Evolutionary conservation across 1,284 basidiomycete species (phyloP), one percentile per base, ranked within the genome.

Genomic region (Melampsora medusae): DNA sequence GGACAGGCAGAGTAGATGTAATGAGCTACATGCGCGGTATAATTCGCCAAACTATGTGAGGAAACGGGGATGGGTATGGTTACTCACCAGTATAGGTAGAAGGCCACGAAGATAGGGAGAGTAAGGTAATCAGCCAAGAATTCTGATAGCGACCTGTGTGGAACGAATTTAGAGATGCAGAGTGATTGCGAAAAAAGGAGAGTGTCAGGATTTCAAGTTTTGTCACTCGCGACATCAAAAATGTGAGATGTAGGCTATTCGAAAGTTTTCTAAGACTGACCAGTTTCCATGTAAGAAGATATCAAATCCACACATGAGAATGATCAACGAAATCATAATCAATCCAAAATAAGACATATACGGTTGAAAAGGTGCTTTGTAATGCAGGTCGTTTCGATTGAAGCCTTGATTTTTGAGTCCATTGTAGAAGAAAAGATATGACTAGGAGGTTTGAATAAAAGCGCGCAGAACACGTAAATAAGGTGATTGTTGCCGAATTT

Each of bases 81-180:
- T 22, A 86, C 80, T 79, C 87, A 87, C 74, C 88, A 86, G 12
- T 84, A 87, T 62, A 87, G 7, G 83, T 91, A 94, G 61, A 94
- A 82, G 77, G 92, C 78, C n/a, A 91, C 90, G 88, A 93, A 94
- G 71, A 91, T 79, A 28, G 83, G 83, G 62, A 93, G 84, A 46
- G 92, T 91, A 50, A 95, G 81, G 83, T 94, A 94, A 82, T 88
- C 90, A 59, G 91, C 92, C 66, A 93, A 53, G 59, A 80, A 82
- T 61, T 65, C 78, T 72, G 77, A 66, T 60, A 46, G 68, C 66
- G 78, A 78, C 78, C 66, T 69, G 35, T 67, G 38, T 17, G 10
- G 61, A 38, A 2, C 33, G 60, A 48, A 62, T 48, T 22, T 10
- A 72, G 35, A 38, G 35, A 69, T 25, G 25, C 67, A 50, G 4